Percentiles rank a stretch among this genome's conserved stretches.
Conservation (phyloP, 257 asterid genomes). For the Ocimum tenuiflorum region DNA sequence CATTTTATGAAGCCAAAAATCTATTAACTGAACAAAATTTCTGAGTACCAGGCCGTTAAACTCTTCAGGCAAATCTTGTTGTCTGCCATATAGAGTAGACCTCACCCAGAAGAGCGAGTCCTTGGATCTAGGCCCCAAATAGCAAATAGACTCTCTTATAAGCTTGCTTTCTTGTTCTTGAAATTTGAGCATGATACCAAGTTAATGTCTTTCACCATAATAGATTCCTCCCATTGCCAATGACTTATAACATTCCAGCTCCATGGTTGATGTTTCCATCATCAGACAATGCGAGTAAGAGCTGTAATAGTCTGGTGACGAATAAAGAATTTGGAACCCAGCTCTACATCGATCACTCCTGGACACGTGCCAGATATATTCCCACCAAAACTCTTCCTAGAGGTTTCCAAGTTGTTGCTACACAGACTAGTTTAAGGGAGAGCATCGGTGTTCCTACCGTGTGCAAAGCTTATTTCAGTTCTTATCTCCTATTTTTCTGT, state of each 20-base stretch:
- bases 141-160: background rate
- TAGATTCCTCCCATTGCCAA: background rate
- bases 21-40: background rate
- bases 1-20: background rate
- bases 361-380: background rate
- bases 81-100: background rate
- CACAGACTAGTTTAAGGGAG: background rate
- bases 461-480: background rate
- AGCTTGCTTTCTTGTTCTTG: background rate
- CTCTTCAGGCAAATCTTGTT: constrained; percentile 1
- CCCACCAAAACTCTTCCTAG: background rate
- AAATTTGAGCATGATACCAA: background rate
- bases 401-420: background rate
- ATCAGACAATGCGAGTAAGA: background rate
- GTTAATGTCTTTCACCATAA: background rate
- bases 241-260: background rate
- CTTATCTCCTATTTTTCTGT: background rate
- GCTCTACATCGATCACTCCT: background rate
- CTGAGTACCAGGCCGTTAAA: background rate
- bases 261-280: background rate
- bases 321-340: background rate
- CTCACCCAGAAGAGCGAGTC: background rate
- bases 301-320: background rate
- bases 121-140: background rate
- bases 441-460: background rate